Conservation (phyloP, 768 basidiomycete genomes). For the Calocybe gangraenosa region DNA sequence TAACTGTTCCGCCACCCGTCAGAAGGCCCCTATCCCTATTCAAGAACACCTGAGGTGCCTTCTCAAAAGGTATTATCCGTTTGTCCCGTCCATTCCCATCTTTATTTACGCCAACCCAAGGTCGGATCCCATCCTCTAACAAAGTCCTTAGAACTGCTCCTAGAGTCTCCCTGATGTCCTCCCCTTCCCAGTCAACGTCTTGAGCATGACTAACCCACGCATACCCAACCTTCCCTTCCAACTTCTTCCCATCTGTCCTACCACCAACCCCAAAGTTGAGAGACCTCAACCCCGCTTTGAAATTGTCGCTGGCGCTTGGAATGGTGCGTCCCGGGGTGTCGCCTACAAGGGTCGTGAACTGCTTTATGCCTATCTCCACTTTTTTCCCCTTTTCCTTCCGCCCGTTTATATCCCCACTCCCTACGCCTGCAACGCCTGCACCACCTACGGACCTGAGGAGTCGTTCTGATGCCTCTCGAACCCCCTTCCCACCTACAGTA, state of each 20-base stretch:
- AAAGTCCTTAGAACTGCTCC: slow-evolving; percentile 34
- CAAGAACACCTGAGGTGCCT: slow-evolving; percentile 48
- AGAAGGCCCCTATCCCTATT: slow-evolving; percentile 28
- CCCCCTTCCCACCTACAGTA: slow-evolving; percentile 72
- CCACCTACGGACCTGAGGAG: slow-evolving; percentile 41
- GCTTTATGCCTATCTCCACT: slow-evolving; percentile 28
- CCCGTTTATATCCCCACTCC: slow-evolving; percentile 3
- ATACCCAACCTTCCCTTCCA: slow-evolving; percentile 55
- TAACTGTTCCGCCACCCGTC: slow-evolving; percentile 38
- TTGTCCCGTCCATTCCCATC: slow-evolving; percentile 2
- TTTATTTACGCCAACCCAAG: slow-evolving; percentile 15
- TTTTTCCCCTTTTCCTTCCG: slow-evolving; percentile 22
- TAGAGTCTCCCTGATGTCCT: slow-evolving; percentile 56
- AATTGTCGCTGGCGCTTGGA: slow-evolving; percentile 68
- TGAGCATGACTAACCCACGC: slow-evolving; percentile 79
- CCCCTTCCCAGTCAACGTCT: slow-evolving; percentile 82
- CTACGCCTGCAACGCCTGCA: slow-evolving; percentile 16
- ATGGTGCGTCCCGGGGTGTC: slow-evolving; percentile 62
- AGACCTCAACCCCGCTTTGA: slow-evolving; percentile 68
- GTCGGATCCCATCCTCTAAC: slow-evolving; percentile 13
- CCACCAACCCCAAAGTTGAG: slow-evolving; percentile 32
- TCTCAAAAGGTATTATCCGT: slow-evolving; percentile 49
- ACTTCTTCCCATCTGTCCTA: slow-evolving; percentile 18
- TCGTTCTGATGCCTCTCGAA: slow-evolving; percentile 71
- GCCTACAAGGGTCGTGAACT: slow-evolving; percentile 82